Conservation (phyloP, 2,329 filamentous ascomycete species). For the Onygenales sp. region DNA sequence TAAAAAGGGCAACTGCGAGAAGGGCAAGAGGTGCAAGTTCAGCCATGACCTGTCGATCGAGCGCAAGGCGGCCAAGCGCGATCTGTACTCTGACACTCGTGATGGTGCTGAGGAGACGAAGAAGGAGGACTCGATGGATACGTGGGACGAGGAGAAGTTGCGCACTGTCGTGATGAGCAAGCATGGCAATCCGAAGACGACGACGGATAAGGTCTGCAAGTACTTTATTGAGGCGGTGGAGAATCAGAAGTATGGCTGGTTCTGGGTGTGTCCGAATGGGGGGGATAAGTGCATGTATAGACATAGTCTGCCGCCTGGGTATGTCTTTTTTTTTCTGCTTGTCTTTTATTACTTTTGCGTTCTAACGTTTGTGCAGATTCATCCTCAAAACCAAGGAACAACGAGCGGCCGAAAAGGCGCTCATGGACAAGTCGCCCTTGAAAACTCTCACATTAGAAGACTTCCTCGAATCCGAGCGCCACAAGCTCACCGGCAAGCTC, state of each 20-base stretch:
- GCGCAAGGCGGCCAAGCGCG: conserved; percentile 85
- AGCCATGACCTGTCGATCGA: conserved; percentile 83
- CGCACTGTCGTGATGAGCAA: conserved; percentile 85
- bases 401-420: conserved; percentile 84
- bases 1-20: conserved; percentile 96
- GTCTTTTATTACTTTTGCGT: neutral
- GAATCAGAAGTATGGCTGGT: conserved; percentile 98
- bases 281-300: conserved; percentile 98
- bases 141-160: conserved; percentile 97
- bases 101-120: conserved; percentile 57
- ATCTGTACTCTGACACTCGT: conserved; percentile 77
- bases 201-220: conserved; percentile 98
- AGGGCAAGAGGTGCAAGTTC: conserved; percentile 97
- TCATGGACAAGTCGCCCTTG: conserved; percentile 90
- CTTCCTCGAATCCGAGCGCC: conserved; percentile 90
- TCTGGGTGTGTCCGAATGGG: conserved; percentile 95
- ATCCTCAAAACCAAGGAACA: conserved; percentile 97
- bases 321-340: conserved; percentile 34
- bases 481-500: conserved; percentile 83
- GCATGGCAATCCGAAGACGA: conserved; percentile 91
- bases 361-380: conserved; percentile 51
- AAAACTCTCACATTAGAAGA: conserved; percentile 94
- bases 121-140: conserved; percentile 90
- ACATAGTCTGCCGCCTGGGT: conserved; percentile 90
- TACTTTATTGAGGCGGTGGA: conserved; percentile 96